Percentiles rank a stretch among this genome's conserved stretches.
These are phyloP conservation scores for Colletotrichum phormii DNA, from an alignment of 2,329 filamentous ascomycete species.

Conservation along the genomic window DNA sequence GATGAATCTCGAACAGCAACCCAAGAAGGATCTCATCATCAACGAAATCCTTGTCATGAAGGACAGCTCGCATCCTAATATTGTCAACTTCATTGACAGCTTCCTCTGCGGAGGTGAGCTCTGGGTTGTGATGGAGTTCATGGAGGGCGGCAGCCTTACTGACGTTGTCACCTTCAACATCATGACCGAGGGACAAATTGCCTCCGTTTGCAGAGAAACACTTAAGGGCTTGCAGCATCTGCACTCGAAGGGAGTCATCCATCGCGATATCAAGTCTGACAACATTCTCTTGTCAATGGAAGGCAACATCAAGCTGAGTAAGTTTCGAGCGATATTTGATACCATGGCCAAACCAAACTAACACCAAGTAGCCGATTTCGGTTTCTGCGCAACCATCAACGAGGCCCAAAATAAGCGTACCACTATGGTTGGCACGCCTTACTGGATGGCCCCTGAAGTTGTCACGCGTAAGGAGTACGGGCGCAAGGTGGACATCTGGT, in stretches of 20 bases:
- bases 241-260: slow-evolving; percentile 97
- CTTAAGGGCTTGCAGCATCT: slow-evolving; percentile 92
- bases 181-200: slow-evolving; percentile 98
- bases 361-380: slow-evolving; percentile 84
- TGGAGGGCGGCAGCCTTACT: slow-evolving; percentile 97
- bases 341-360: slow-evolving; percentile 40
- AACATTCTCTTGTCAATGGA: slow-evolving; percentile 95
- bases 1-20: slow-evolving; percentile 98
- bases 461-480: slow-evolving; percentile 98
- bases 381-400: slow-evolving; percentile 98
- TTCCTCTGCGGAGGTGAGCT: slow-evolving; percentile 90
- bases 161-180: slow-evolving; percentile 99
- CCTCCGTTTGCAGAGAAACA: slow-evolving; percentile 93
- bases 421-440: slow-evolving; percentile 98
- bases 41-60: slow-evolving; percentile 99
- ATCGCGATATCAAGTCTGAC: slow-evolving; percentile 98
- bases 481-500: slow-evolving; percentile 99
- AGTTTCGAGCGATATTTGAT: slow-evolving; percentile 45
- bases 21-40: slow-evolving; percentile 98
- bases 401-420: slow-evolving; percentile 97
- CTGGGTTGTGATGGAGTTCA: slow-evolving; percentile 99
- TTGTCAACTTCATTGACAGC: slow-evolving; percentile 99
- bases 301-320: slow-evolving; percentile 97
- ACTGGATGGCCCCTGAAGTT: slow-evolving; percentile 99
- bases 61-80: slow-evolving; percentile 97